Base-by-base conservation (phyloP, 768 basidiomycete genomes). In the Suillus hirtellus region DNA sequence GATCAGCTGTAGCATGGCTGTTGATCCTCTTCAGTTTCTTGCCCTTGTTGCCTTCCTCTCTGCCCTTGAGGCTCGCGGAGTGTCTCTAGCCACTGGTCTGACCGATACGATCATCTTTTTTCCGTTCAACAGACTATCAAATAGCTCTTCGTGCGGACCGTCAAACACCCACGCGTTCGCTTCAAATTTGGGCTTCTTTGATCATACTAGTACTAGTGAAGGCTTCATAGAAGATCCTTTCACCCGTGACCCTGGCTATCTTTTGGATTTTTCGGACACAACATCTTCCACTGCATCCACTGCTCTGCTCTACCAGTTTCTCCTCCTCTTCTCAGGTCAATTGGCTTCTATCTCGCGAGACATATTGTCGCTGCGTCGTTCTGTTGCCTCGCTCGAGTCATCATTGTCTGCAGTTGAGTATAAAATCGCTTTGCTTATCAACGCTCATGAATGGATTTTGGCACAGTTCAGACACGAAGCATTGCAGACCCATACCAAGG, bases 281-380 rank as follows among this genome's bases (percentile, higher is more conserved):
- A 53, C 19, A 34, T 12, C 34, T n/a, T n/a, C 19, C 19, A 34
- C 52, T 53, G 19, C 52, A 53, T 53, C 52, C 3, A 35, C 35
- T 35, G 19, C 19, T n/a, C 34, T 53, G 34, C 19, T 53, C 31
- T 35, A 53, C 34, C 52, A 35, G 52, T 35, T 53, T 19, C 52
- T 53, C 19, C 19, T 53, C 7, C 7, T 53, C 34, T 53, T 53
- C 52, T 53, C 52, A n/a, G 34, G 52, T n/a, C 52, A 53, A n/a
- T 8, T 53, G 6, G 34, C 19, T 35, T 34, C 52, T 19, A 35
- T 53, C 52, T 53, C 52, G 7, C 34, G 6, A n/a, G 52, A 53
- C 19, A 53, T 35, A 11, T 35, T 7, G 11, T 53, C 52, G 12
- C 31, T 53, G 11, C 52, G 52, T 35, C 34, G 19, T 12, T 53